These are phyloP conservation scores for Trypanosoma caninum DNA, from an alignment of 208 protist species.

Conservation along the genomic window DNA sequence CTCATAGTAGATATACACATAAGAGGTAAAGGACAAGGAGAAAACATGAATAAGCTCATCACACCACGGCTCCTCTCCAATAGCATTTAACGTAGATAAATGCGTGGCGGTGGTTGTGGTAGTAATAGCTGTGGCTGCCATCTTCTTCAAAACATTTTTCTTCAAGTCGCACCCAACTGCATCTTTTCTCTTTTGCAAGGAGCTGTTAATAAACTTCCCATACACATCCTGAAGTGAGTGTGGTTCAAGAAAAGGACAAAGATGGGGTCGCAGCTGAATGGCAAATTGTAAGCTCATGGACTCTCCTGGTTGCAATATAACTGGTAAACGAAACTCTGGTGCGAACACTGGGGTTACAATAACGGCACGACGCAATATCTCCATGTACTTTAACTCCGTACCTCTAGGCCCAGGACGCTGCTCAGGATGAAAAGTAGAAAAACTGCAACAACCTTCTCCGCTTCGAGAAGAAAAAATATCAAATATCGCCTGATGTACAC, in stretches of 20 bases:
- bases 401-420: constrained; percentile 40
- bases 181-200: constrained; percentile 3
- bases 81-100: not conserved
- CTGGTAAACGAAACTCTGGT: constrained; percentile 39
- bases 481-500: constrained; percentile 47
- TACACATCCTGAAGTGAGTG: constrained; percentile 61
- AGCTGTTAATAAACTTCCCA: constrained; percentile 20
- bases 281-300: constrained; percentile 78
- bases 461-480: constrained; percentile 65
- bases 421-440: constrained; percentile 32
- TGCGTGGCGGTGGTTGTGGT: not conserved
- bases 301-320: constrained; percentile 56
- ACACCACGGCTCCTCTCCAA: not conserved
- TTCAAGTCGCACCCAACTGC: constrained; percentile 1
- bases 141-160: not conserved
- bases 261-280: constrained; percentile 66
- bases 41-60: constrained; percentile 52
- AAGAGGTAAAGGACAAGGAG: constrained; percentile 43
- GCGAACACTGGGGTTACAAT: constrained; percentile 65
- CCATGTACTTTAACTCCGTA: constrained; percentile 42
- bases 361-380: constrained; percentile 51
- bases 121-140: not conserved
- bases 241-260: constrained; percentile 64
- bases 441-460: constrained; percentile 16
- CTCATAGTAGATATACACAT: constrained; percentile 69